Percentiles rank a stretch among this genome's conserved stretches.
Conservation (phyloP, 768 basidiomycete genomes). For the Tulasnella sp. region DNA sequence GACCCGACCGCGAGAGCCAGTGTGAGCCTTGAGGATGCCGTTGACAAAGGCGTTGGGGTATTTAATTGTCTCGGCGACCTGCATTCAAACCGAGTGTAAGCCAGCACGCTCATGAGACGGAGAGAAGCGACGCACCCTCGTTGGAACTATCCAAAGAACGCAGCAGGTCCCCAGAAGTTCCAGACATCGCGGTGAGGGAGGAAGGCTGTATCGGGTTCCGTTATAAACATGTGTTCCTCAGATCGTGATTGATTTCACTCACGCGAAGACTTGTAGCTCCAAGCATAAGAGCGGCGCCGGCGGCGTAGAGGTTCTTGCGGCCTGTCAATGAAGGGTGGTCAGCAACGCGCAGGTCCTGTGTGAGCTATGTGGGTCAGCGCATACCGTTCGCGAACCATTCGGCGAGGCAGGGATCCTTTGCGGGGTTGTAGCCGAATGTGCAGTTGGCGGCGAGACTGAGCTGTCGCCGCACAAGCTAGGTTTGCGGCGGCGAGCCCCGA, state of each 20-base stretch:
- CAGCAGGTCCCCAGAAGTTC: constrained; percentile 17
- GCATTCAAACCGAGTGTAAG: neutral
- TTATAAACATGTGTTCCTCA: too few relatives aligned
- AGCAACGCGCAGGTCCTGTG: too few relatives aligned
- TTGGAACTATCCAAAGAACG: neutral
- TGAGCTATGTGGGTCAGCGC: too few relatives aligned
- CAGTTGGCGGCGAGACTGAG: too few relatives aligned
- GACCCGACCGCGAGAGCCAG: constrained; percentile 16
- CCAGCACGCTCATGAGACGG: neutral
- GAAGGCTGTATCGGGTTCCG: neutral
- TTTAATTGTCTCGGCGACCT: neutral
- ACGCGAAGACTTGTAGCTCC: neutral
- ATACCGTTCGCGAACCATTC: constrained; percentile 9
- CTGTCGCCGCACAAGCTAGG: too few relatives aligned
- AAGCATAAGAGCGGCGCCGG: constrained; percentile 26
- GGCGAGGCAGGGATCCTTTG: constrained; percentile 21
- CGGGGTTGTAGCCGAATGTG: constrained; percentile 6
- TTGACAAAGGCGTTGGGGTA: constrained; percentile 17
- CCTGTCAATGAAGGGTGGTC: neutral
- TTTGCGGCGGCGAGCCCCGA: too few relatives aligned
- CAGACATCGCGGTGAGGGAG: constrained; percentile 12
- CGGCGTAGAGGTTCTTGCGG: constrained; percentile 28
- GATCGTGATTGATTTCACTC: neutral
- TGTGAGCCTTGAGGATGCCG: constrained; percentile 25
- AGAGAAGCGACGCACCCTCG: neutral